phyloP scores from a whole-genome alignment of 192 early-diverging fungal genomes.

The Dissophora ornata region DNA sequence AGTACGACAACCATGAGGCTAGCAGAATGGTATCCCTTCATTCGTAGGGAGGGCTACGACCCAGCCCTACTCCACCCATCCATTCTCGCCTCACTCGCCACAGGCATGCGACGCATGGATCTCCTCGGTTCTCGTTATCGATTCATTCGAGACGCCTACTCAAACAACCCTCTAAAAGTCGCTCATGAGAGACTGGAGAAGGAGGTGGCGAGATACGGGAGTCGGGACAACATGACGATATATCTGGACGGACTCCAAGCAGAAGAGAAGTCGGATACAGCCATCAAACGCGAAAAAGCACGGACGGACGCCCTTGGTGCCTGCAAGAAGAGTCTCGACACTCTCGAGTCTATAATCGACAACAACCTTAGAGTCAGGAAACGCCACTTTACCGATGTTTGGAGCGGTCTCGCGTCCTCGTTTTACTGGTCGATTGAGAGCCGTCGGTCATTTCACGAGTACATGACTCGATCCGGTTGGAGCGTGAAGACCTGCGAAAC shows the following conservation, averaged over 20 bases:
- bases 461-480: conserved; percentile 2
- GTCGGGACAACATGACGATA: not conserved
- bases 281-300: not conserved
- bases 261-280: not conserved
- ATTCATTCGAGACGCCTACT: conserved; percentile 2
- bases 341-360: not conserved
- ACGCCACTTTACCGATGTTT: conserved; percentile 9
- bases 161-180: not conserved
- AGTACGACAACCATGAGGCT: no score
- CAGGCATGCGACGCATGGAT: not conserved
- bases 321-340: not conserved
- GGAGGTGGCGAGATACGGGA: not conserved
- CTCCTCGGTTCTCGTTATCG: not conserved
- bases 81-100: not conserved
- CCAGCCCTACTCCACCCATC: no score
- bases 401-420: not conserved
- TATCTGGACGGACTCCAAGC: conserved; percentile 1
- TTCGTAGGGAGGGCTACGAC: no score
- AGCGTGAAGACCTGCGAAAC: not conserved
- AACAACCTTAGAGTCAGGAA: conserved; percentile 3
- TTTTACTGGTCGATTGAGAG: not conserved
- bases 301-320: not conserved
- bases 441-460: not conserved
- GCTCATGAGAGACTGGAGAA: conserved; percentile 7
- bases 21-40: no score